These are phyloP conservation scores for Mycena olivaceomarginata DNA, from an alignment of 768 basidiomycete genomes.

Conservation along the genomic window DNA sequence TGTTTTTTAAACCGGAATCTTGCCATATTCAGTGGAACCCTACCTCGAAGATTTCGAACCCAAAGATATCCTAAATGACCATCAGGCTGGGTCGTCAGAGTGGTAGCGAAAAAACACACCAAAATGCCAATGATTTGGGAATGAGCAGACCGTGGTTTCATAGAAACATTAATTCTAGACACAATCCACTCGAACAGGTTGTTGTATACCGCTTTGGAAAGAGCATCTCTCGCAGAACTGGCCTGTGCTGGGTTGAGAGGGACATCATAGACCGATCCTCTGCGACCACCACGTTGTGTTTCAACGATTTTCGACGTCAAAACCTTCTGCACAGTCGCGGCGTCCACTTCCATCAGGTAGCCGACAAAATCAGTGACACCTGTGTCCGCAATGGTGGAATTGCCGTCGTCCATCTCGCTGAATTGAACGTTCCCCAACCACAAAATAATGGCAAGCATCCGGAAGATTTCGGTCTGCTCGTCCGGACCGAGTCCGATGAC, in stretches of 20 bases:
- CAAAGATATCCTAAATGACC: slow-evolving; percentile 91
- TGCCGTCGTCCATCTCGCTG: slow-evolving; percentile 91
- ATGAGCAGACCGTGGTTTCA: slow-evolving; percentile 88
- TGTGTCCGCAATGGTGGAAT: slow-evolving; percentile 86
- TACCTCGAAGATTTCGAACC: slow-evolving; percentile 98
- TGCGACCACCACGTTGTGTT: slow-evolving; percentile 92
- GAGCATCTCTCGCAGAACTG: slow-evolving; percentile 89
- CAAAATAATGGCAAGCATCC: slow-evolving; percentile 92
- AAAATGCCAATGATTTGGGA: slow-evolving; percentile 95
- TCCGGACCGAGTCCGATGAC: slow-evolving; percentile 89
- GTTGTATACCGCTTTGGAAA: slow-evolving; percentile 97
- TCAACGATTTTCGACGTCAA: slow-evolving; percentile 92
- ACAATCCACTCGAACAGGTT: slow-evolving; percentile 99
- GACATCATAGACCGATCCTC: slow-evolving; percentile 98
- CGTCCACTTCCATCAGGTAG: slow-evolving; percentile 94
- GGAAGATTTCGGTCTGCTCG: slow-evolving; percentile 95
- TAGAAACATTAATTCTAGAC: slow-evolving; percentile 94
- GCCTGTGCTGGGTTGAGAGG: slow-evolving; percentile 97
- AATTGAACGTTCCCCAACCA: slow-evolving; percentile 99
- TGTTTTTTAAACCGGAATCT: not conserved
- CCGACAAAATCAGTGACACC: slow-evolving; percentile 96
- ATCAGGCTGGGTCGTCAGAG: slow-evolving; percentile 18
- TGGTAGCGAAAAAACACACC: slow-evolving; percentile 61
- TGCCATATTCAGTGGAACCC: slow-evolving; percentile 19
- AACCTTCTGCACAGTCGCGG: slow-evolving; percentile 88